Evolutionary conservation across 1,284 basidiomycete genomes (phyloP), one percentile per base, ranked within the genome.

Genomic region (Wallemia ichthyophaga): DNA sequence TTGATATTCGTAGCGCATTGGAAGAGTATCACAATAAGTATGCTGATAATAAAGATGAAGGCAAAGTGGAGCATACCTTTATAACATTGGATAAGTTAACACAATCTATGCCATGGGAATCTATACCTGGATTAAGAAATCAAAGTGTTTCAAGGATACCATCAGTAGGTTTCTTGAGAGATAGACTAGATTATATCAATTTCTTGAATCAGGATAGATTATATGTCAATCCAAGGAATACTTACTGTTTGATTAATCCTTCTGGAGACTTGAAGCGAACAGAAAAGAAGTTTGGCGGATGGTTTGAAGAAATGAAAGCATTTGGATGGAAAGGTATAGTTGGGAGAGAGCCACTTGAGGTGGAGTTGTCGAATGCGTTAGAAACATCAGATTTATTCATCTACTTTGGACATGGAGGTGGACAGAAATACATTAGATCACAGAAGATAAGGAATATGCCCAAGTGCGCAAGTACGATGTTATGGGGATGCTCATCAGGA

Each of bases 401-500:
- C 86, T 98, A 96, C 71, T 95, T 96, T 67, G 92, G 92, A 9
- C 92, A 99, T 66, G 87, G 88, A 1, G 91, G 92, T 11, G 92
- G 79, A 1, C 91, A 96, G 68, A 88, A 95, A 66, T 99, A 92
- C 66, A 76, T 88, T 13, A 81, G 85, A 2, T 84, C 85, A 1
- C 81, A 83, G 67, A 83, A 83, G 64, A 77, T 96, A 59, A 76
- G 85, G 21, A 76, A 82, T 62, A 74, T 98, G 24, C 75, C 76
- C 1, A 75, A 75, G 21, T 98, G 92, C 67, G 89, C 92, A 1
- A 82, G 82, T 11, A 82, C 86, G 0, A 94, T 99, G 88, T 77
- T 99, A 7, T 99, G 91, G 92, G 92, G 94, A 0, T 99, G 92
- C 73, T 98, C 92, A 0, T 94, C 88, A 0, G 94, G 91, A 19